Base-by-base conservation (phyloP, 768 basidiomycete species). In the Gloeopeniophorella convolvens region DNA sequence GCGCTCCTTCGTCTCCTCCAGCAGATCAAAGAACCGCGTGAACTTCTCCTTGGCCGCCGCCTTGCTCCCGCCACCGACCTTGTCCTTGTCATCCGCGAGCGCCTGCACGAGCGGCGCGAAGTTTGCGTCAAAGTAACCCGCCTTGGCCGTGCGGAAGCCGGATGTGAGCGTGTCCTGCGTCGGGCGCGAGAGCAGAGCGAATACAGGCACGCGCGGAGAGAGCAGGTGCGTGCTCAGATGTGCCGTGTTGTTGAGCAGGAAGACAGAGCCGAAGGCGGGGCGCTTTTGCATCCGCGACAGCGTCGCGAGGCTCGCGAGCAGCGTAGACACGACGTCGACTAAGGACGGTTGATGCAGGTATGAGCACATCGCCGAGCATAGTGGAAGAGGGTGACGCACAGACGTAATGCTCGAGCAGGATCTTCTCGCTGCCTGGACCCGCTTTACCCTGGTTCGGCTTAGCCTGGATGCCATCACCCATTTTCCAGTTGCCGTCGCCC, bases 401-500 rank as follows among this genome's bases (percentile, higher is more conserved):
- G 8, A 80, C 69, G 59, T 78, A 92, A 63, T 90, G 87, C 60
- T 90, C 84, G 20, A 89, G 67, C 10, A 91, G 71, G 15, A 73
- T 67, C 32, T 66, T 68, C 59, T 83, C 80, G 48, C 81, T 82
- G 9, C 71, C 72, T 26, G 80, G 82, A 4, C 69, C 70, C 1
- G 68, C 56, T 47, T 77, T 77, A 15, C 45, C 54, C 31, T 45
- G 41, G 6, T 65, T 54, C 2, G 61, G 63, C 57, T 78, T 79
- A 5, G 84, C 79, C 58, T 75, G 73, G 18, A 86, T 73, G 5
- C 87, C 88, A 53, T 88, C 87, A 4, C 89, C 89, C 89, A 92
- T 91, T 66, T 80, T 87, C 89, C 89, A 91, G 57, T 91, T 91
- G 9, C 89, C 89, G 52, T 92, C 89, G 0, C 89, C 89, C 1